phyloP scores from a whole-genome alignment of 768 basidiomycete species.

The Ephemerocybe angulata region DNA sequence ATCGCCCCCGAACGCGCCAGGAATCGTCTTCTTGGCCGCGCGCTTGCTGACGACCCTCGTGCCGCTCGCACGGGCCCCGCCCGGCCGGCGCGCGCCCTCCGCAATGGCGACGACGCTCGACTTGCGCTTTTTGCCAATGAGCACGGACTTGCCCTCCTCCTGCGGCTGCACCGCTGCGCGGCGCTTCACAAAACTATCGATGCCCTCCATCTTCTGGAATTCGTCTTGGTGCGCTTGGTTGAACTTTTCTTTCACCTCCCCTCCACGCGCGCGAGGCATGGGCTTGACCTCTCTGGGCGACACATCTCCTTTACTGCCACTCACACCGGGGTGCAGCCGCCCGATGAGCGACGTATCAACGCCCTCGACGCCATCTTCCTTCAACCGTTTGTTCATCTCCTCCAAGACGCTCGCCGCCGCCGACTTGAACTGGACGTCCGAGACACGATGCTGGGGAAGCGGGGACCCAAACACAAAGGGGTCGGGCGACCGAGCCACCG shows the following conservation, averaged over 20 bases:
- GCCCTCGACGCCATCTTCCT: constrained; percentile 49
- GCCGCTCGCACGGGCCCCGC: constrained; percentile 31
- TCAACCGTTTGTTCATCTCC: constrained; percentile 77
- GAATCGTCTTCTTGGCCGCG: constrained; percentile 41
- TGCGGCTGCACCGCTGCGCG: constrained; percentile 17
- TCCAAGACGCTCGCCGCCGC: constrained; percentile 71
- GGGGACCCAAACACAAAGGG: constrained; percentile 82
- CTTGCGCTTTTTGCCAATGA: constrained; percentile 43
- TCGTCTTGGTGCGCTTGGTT: constrained; percentile 59
- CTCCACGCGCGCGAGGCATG: constrained; percentile 21
- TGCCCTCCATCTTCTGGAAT: constrained; percentile 78
- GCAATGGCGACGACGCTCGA: constrained; percentile 44
- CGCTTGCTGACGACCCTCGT: constrained; percentile 48
- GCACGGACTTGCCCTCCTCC: constrained; percentile 14
- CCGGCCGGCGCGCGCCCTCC: constrained; percentile 20
- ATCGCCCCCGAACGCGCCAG: constrained; percentile 58
- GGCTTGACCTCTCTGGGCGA: constrained; percentile 27
- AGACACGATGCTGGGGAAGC: constrained; percentile 55
- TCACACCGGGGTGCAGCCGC: constrained; percentile 34
- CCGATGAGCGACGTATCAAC: constrained; percentile 45
- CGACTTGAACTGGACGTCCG: constrained; percentile 61
- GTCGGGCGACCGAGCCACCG: constrained; percentile 27
- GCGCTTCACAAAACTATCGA: constrained; percentile 41
- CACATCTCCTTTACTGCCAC: constrained; percentile 16
- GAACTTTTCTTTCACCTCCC: constrained; percentile 42